Base-by-base conservation (phyloP, 257 asterid genomes). In the Verbena officinalis region DNA sequence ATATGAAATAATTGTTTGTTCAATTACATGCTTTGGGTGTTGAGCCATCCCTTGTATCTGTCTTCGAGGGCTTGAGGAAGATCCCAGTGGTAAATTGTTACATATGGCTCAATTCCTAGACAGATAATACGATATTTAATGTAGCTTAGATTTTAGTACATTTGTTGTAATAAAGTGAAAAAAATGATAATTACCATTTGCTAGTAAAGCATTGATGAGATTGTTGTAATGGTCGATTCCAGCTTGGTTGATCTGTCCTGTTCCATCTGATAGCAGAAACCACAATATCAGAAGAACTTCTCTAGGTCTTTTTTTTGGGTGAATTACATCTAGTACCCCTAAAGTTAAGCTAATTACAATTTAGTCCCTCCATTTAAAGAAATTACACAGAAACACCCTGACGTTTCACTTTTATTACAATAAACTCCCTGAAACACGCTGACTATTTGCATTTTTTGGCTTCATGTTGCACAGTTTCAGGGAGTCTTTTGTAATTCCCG, bases 31-130 rank as follows among this genome's bases (percentile, higher is more conserved):
- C 75, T 90, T 12, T 75, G 79, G 16, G 84, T 81, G 78, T 75
- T 75, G 13, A 94, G 70, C 92, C 95, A 94, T 40, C 99, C 97
- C 0, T n/a, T 65, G 59, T 94, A 94, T 62, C 55, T 71, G 65
- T 90, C 95, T 21, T 90, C 76, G 11, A 94, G 84, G 33, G 80
- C 74, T 70, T 88, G 99, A 55, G 99, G 97, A 33, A 94, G 90
- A 59, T 94, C 99, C 97, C 96, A 94, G 55, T 90, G 99, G 77
- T 71, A 94, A 45, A 94, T 75, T 13, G 99, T 90, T 45, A 88
- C 93, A 39, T 81, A 94, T 34, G 99, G 99, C 62, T 86, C 64
- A 30, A 94, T 88, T 62, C 95, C 99, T 93, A 33, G 59, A 61
- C 7, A 42, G 8, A 20, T 2, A 3, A 15, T 0, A 42, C 21